A percentile compares a stretch with the other conserved stretches of the same genome.
Conservation (phyloP, 345 rosid genomes). For the Anacardium occidentale region DNA sequence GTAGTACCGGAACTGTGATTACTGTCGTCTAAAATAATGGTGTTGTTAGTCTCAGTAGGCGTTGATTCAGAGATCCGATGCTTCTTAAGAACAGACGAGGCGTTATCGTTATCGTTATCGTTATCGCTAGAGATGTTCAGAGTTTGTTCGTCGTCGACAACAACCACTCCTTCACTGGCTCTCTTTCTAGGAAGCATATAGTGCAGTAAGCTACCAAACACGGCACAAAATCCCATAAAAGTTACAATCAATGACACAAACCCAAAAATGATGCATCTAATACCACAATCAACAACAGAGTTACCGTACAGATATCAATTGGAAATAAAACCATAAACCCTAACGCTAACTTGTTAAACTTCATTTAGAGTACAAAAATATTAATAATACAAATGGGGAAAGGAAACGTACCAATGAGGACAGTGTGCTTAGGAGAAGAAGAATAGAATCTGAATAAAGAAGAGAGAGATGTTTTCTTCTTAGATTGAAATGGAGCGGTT, state of each 20-base stretch:
- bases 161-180: conserved; percentile 49
- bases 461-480: not conserved
- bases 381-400: not conserved
- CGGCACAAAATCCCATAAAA: conserved; percentile 40
- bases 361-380: not conserved
- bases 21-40: conserved; percentile 23
- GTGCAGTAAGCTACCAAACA: conserved; percentile 62
- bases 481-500: not conserved
- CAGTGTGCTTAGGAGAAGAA: conserved; percentile 33
- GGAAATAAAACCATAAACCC: conserved; percentile 32
- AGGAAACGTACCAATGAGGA: conserved; percentile 58
- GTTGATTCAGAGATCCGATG: conserved; percentile 48
- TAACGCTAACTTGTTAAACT: conserved; percentile 34
- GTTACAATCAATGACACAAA: conserved; percentile 30
- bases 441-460: conserved; percentile 35
- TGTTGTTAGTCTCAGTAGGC: conserved; percentile 17
- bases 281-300: not conserved
- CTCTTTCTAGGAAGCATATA: conserved; percentile 98
- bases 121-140: conserved; percentile 25
- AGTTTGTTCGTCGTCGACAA: conserved; percentile 39
- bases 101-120: conserved; percentile 15
- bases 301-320: conserved; percentile 12
- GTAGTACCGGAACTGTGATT: conserved; percentile 23
- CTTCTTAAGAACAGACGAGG: conserved; percentile 58
- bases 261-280: not conserved